Base-by-base conservation (phyloP, 148 eudicot genomes). In the Heliosperma pusillum region DNA sequence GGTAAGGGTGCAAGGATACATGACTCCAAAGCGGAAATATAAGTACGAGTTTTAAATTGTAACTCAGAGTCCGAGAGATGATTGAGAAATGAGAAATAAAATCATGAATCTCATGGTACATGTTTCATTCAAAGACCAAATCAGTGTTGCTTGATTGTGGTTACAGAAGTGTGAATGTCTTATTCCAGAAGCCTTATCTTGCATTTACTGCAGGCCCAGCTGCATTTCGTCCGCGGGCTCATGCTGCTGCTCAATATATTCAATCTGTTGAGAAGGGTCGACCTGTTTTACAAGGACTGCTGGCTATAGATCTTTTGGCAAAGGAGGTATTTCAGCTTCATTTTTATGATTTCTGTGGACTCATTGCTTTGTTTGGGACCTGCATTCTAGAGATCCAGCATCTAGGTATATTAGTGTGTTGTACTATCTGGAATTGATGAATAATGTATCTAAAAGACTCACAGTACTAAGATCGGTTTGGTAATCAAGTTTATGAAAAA, bases 221-320 rank as follows among this genome's bases (percentile, higher is more conserved):
- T 83, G 99, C 99, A 77, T 96, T 96, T 85, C 92, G 99, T 36
- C 99, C 99, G 36, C 92, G 99, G 62, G 97, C 94, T 69, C 91
- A 87, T 86, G 87, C 96, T 40, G 78, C 90, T 71, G 78, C 88
- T 76, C 78, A 83, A 66, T 96, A 96, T 82, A 85, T 86, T 66
- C 67, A 91, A 47, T 87, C 85, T 76, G 83, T 96, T 78, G 96
- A 88, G 76, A 96, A 89, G 82, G 99, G 99, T 44, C 89, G 99
- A 24, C 97, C 99, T 45, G 88, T 96, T 77, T 77, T 96, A 69
- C 99, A 96, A 78, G 99, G 99, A 76, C 90, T 96, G 62, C 72
- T 96, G 84, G 94, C 99, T 56, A 87, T 96, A 78, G 99, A 96
- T 85, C 93, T 86, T 79, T 83, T 96, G 80, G 87, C 94, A 42